A percentile compares a stretch with the other conserved stretches of the same genome.
Evolutionary conservation across 1,284 basidiomycete species (phyloP).

Genomic region (Pseudozyma hubeiensis): DNA sequence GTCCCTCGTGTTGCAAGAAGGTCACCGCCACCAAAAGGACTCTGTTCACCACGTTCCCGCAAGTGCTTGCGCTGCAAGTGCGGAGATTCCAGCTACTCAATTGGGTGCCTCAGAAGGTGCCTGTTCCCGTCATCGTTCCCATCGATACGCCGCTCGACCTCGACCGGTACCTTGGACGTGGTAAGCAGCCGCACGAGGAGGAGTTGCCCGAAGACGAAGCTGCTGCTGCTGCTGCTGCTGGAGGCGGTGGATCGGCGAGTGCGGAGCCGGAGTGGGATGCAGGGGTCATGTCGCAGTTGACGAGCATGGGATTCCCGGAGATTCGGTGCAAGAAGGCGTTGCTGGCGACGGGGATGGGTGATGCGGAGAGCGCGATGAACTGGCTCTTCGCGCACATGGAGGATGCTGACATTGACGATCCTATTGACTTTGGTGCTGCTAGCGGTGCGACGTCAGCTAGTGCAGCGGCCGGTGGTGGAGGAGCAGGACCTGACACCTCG

Average conservation of each 20-base stretch:
- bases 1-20: conserved; percentile 75
- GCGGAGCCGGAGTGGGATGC: conserved; percentile 47
- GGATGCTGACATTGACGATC: conserved; percentile 88
- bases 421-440: conserved; percentile 72
- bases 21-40: conserved; percentile 78
- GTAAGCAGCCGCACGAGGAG: conserved; percentile 80
- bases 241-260: neutral
- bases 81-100: conserved; percentile 95
- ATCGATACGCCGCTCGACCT: conserved; percentile 74
- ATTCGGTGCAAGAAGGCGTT: conserved; percentile 73
- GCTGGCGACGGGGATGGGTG: conserved; percentile 80
- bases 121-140: conserved; percentile 86
- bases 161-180: conserved; percentile 79
- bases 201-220: conserved; percentile 76
- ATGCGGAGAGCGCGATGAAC: conserved; percentile 87
- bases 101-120: conserved; percentile 96
- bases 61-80: conserved; percentile 88
- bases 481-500: conserved; percentile 61
- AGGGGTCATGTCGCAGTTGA: conserved; percentile 59
- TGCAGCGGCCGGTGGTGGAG: conserved; percentile 57
- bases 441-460: neutral
- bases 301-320: conserved; percentile 65
- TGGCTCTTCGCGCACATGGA: conserved; percentile 97
- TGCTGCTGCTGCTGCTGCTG: neutral
- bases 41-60: conserved; percentile 86